Evolutionary conservation across 2,329 filamentous ascomycete species (phyloP), one percentile per base, ranked within the genome.

Genomic region (Sporothrix mexicana): DNA sequence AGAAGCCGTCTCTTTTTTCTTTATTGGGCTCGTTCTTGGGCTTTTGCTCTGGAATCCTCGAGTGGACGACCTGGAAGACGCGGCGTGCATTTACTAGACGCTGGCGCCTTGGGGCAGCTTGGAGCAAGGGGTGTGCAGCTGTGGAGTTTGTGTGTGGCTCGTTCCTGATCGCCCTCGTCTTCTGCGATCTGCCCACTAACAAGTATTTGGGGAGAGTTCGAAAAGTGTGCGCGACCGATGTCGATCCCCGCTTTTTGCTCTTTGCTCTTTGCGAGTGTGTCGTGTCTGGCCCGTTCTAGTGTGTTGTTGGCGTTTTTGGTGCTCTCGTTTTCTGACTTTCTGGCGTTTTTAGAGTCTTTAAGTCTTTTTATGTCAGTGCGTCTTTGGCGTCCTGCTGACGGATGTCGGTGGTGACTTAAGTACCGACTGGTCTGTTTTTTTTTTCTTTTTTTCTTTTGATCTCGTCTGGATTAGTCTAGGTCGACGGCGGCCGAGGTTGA

Each of bases 111-210:
- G 47, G 47, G 47, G 30, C 30, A 36, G 30, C 30, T 36, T 36
- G 30, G 30, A 36, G 12, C 20, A 55, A 13, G n/a, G 51, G 30
- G 30, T 36, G 30, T 36, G 30, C 30, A 36, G 30, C 30, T 36
- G 5, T 2, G 7, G 7, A 36, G 30, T 36, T 36, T 36, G 59
- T 36, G 59, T 64, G 59, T 64, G 59, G 59, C 36, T 64, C 59
- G 59, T 64, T 64, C 59, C 59, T 64, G 59, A 64, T 64, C 59
- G 59, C 59, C 59, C 59, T 64, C n/a, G 41, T 64, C 12, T 64
- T 64, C 10, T 64, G 59, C 45, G 59, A 64, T 64, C 59, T 20
- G 59, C 8, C 30, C 59, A 30, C 51, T 41, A 61, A 41, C 36
- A 36, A 13, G 36, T 45, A 43, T 51, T 45, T 45, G 17, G 13